A percentile compares a stretch with the other conserved stretches of the same genome.
phyloP scores from a whole-genome alignment of 148 eudicot species.

The Gaultheria prostrata region DNA sequence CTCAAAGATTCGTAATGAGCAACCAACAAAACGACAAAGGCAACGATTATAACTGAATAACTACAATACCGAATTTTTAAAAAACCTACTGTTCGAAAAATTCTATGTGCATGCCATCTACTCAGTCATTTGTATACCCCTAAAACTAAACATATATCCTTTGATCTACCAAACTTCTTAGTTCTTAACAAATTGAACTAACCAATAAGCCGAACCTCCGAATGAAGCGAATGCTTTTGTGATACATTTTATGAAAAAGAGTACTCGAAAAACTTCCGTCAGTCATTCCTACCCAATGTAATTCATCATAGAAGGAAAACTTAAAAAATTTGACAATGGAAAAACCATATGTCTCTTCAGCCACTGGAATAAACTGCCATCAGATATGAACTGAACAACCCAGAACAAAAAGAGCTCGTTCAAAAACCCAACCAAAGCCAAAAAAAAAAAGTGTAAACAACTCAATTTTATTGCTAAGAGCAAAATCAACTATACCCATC shows the following conservation, averaged over 20 bases:
- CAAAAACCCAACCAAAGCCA: background rate
- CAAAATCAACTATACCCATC: background rate
- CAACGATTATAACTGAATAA: background rate
- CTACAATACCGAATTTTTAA: slow-evolving; percentile 9
- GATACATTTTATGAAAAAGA: too few species aligned
- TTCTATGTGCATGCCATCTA: background rate
- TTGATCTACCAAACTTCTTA: background rate
- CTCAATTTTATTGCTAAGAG: background rate
- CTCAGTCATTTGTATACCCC: too few species aligned
- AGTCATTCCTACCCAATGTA: background rate
- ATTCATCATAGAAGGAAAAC: background rate
- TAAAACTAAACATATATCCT: background rate
- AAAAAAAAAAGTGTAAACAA: background rate
- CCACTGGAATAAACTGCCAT: background rate
- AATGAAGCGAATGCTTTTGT: background rate
- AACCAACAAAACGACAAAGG: background rate
- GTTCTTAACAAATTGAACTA: background rate
- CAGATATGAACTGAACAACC: background rate
- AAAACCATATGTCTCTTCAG: background rate
- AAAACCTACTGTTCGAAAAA: background rate
- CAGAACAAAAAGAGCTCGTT: background rate
- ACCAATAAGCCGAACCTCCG: background rate
- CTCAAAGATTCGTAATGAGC: background rate
- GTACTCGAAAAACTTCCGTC: too few species aligned
- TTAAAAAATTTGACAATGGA: background rate